These are phyloP conservation scores for Paraphaeosphaeria sporulosa DNA, from an alignment of 2,329 filamentous ascomycete species.

Conservation along the genomic window DNA sequence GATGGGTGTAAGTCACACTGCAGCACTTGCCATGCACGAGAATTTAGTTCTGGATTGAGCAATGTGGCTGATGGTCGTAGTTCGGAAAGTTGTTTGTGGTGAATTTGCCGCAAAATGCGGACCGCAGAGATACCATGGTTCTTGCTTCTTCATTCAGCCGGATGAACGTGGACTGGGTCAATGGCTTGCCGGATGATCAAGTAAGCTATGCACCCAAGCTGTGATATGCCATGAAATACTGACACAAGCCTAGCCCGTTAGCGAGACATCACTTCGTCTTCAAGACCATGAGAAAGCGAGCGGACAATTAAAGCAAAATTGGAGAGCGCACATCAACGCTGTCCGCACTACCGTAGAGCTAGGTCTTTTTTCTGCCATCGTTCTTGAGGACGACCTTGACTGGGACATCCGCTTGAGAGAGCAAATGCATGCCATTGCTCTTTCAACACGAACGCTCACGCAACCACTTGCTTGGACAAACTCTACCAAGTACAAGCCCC, in stretches of 20 bases:
- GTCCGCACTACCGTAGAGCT: constrained; percentile 11
- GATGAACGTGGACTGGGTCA: constrained; percentile 55
- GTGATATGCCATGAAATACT: background rate
- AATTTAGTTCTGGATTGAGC: background rate
- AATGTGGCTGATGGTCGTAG: constrained; percentile 36
- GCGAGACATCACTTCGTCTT: background rate
- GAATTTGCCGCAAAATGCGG: constrained; percentile 57
- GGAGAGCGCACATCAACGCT: constrained; percentile 18
- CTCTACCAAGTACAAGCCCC: background rate
- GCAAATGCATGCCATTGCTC: constrained; percentile 22
- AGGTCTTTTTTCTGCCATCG: constrained; percentile 13
- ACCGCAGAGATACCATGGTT: constrained; percentile 59
- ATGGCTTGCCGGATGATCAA: constrained; percentile 50
- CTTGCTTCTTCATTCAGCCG: constrained; percentile 55
- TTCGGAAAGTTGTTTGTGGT: constrained; percentile 62
- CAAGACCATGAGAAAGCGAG: background rate
- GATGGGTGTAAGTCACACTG: constrained; percentile 11
- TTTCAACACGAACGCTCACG: constrained; percentile 9
- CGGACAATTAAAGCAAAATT: background rate
- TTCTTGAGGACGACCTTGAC: constrained; percentile 25
- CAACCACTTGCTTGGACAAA: constrained; percentile 11
- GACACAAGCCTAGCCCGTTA: background rate
- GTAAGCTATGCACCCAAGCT: background rate
- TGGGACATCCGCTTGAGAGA: constrained; percentile 24
- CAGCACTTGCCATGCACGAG: background rate